Evolutionary conservation across 495 filamentous ascomycete genomes (phyloP).

Genomic region (Aspergillus bridgeri): DNA sequence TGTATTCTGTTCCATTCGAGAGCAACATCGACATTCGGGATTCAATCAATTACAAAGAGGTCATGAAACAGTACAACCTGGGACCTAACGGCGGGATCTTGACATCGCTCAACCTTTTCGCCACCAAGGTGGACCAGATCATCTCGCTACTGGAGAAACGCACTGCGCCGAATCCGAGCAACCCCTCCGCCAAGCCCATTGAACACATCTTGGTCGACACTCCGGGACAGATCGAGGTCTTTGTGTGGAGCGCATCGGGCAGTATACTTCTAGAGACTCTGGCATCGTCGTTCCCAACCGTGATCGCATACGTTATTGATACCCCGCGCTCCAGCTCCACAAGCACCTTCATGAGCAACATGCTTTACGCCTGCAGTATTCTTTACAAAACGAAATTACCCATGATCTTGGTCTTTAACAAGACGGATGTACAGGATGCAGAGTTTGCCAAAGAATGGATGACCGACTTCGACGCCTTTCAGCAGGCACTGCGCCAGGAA

Average conservation of each 20-base stretch:
- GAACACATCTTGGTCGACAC: conserved; percentile 90
- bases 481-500: conserved; percentile 74
- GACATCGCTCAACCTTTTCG: conserved; percentile 92
- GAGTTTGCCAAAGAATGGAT: conserved; percentile 98
- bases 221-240: conserved; percentile 96
- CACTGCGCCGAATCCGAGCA: conserved; percentile 58
- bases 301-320: conserved; percentile 96
- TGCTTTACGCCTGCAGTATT: conserved; percentile 98
- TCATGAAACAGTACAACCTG: conserved; percentile 98
- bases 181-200: conserved; percentile 61
- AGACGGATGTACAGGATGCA: conserved; percentile 90
- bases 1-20: conserved; percentile 93
- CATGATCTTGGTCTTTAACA: conserved; percentile 99
- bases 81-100: conserved; percentile 98
- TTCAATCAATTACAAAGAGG: conserved; percentile 98
- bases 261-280: conserved; percentile 90
- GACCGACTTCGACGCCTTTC: conserved; percentile 97
- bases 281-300: conserved; percentile 89
- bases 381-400: conserved; percentile 97
- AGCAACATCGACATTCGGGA: conserved; percentile 99
- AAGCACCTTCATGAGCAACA: conserved; percentile 98
- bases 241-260: conserved; percentile 94
- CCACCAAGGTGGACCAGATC: conserved; percentile 96
- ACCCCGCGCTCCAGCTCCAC: conserved; percentile 90
- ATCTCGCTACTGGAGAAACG: conserved; percentile 86